Percentiles rank a stretch among this genome's conserved stretches.
phyloP scores from a whole-genome alignment of 768 basidiomycete genomes.

The Suillus variegatus region DNA sequence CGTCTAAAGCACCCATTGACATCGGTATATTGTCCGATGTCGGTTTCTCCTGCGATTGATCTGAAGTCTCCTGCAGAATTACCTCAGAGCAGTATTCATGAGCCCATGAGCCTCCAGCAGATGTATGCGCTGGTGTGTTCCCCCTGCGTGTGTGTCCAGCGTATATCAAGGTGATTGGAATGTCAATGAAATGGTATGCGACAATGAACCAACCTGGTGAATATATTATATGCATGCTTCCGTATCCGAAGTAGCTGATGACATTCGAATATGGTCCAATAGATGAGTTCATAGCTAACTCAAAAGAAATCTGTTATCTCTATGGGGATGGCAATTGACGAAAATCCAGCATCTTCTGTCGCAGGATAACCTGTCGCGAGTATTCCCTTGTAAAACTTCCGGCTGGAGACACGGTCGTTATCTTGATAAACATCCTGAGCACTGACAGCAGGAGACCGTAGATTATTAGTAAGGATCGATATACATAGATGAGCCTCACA shows the following conservation, averaged over 20 bases:
- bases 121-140: constrained; percentile 55
- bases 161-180: not conserved
- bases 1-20: constrained; percentile 34
- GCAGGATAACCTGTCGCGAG: constrained; percentile 44
- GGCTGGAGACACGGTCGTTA: constrained; percentile 23
- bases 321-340: constrained; percentile 16
- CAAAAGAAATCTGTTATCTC: constrained; percentile 42
- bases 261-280: constrained; percentile 53
- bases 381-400: constrained; percentile 24
- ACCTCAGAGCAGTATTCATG: constrained; percentile 49
- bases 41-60: constrained; percentile 46
- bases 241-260: constrained; percentile 57
- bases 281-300: constrained; percentile 34
- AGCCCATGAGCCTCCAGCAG: constrained; percentile 46
- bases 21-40: constrained; percentile 34
- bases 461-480: no score
- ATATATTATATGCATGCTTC: constrained; percentile 58
- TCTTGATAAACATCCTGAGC: not conserved
- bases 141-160: constrained; percentile 52
- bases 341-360: constrained; percentile 35
- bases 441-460: not conserved
- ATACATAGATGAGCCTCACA: not conserved
- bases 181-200: not conserved
- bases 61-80: constrained; percentile 60
- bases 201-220: constrained; percentile 39